Base-by-base conservation (phyloP, 345 rosid species). In the Melastoma malabathricum region DNA sequence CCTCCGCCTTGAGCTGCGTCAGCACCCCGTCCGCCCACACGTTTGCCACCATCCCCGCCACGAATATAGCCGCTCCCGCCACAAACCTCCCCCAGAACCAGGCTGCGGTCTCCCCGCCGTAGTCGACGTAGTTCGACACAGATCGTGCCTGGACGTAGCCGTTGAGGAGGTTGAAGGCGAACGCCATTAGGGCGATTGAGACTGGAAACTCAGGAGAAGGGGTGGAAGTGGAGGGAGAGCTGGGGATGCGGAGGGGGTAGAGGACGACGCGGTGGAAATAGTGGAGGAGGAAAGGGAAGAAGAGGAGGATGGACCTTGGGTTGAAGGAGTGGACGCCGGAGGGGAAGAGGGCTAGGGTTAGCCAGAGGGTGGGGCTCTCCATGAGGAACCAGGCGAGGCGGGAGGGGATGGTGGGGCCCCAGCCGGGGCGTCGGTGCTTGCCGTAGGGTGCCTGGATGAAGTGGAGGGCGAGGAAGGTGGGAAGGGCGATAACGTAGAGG, bases 401-500 rank as follows among this genome's bases (percentile, higher is more conserved):
- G 1, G 95, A 70, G 12, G 84, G 61, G 27, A 93, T 46, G 53
- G 82, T 68, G 50, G 94, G 95, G 4, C 99, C 99, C 94, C 95
- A 93, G 2, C 99, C 95, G 1, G 79, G 59, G 15, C 95, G 95
- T 60, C 62, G 61, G 79, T 93, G 97, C 72, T 93, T 88, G 18
- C 99, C 97, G 57, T 93, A 93, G 3, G 97, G 90, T 46, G 94
- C 94, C 63, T 83, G 86, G 60, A 83, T 74, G 85, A 76, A 83
- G 25, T 48, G 61, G 4, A 88, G 80, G 62, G 73, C 47, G 59
- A 83, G 41, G 77, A 65, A 83, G 64, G 94, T 83, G 0, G 84
- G 94, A 16, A 76, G 83, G 23, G 74, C 86, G 48, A 74, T 67
- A 60, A 82, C 67, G 59, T 78, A 82, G 59, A 79, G 63, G 14